These are phyloP conservation scores for Lycium ferocissimum DNA, from an alignment of 257 asterid species.

Conservation along the genomic window DNA sequence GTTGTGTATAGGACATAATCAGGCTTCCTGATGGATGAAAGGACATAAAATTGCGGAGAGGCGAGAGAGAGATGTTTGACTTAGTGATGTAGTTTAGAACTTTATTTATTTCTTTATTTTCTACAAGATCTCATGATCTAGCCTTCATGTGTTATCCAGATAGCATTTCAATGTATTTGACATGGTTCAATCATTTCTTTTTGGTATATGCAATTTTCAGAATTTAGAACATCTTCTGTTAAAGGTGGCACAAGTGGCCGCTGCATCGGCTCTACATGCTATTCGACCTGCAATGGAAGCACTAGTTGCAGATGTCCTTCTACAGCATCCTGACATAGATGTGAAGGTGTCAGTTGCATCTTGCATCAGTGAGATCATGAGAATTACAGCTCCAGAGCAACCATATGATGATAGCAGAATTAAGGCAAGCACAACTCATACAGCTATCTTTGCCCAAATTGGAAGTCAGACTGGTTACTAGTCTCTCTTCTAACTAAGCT, in stretches of 20 bases:
- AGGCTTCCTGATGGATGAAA: slow-evolving; percentile 5
- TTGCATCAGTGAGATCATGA: slow-evolving; percentile 44
- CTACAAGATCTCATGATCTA: not conserved
- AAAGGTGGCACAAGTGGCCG: slow-evolving; percentile 34
- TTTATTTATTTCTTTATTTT: slow-evolving; percentile 10
- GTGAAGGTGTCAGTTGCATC: slow-evolving; percentile 42
- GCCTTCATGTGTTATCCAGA: not conserved
- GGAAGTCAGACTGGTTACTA: slow-evolving; percentile 20
- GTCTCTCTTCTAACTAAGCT: slow-evolving; percentile 22
- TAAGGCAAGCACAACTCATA: slow-evolving; percentile 33
- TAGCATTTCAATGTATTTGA: not conserved
- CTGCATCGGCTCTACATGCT: slow-evolving; percentile 31
- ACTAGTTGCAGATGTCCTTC: slow-evolving; percentile 37
- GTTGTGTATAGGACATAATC: slow-evolving; percentile 13
- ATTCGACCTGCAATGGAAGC: slow-evolving; percentile 36
- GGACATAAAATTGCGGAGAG: not conserved
- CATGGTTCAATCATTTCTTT: slow-evolving; percentile 1
- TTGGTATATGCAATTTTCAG: slow-evolving; percentile 24
- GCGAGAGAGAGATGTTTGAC: not conserved
- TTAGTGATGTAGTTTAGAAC: not conserved
- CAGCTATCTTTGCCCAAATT: not conserved
- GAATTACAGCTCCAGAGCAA: slow-evolving; percentile 44
- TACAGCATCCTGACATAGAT: slow-evolving; percentile 36
- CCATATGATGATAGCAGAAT: slow-evolving; percentile 36
- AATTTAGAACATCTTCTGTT: slow-evolving; percentile 37